Evolutionary conservation across 805 yeast genomes (phyloP), one percentile per base, ranked within the genome.

Genomic region (Lachancea meyersii): DNA sequence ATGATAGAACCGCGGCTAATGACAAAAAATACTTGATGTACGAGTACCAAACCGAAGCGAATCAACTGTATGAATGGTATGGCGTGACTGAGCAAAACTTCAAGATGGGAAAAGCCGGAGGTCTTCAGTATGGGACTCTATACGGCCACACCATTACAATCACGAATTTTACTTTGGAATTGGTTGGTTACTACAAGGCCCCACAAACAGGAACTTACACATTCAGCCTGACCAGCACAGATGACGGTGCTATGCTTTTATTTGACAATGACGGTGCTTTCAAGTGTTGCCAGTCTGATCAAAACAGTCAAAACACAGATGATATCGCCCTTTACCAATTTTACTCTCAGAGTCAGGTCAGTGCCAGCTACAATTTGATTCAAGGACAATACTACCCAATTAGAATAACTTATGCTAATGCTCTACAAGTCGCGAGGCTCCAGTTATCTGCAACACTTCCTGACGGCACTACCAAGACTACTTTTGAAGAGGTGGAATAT

Each of bases 191-290:
- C 38, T 53, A 48, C 47, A 28, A 34, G 16, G 62, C 70, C n/a
- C 38, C 49, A 5, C 47, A 42, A 17, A 47, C 60, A 16, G 70
- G 70, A 45, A 39, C 50, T 7, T 66, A 60, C 37, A 41, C 48
- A 0, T 50, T 65, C 35, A 27, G 39, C 36, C 43, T 14, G 23
- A 10, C 5, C 13, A 14, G 13, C 4, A 10, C 13, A 4, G 28
- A 26, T 26, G 28, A 26, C 13, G 28, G 28, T 4, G 5, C 4
- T 26, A 13, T 26, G 14, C 6, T 23, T 23, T 14, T 26, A 13
- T 6, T 26, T 5, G 5, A 6, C 13, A 10, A 10, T 4, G 4
- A 26, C 5, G 28, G 28, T 26, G 28, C 28, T 10, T 26, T 26
- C 28, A 5, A 5, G 13, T 26, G 28, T 14, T 26, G 28, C 13